Percentiles rank a stretch among this genome's conserved stretches.
Conservation (phyloP, 805 yeast species). For the Pichia rugopelliculosa region DNA sequence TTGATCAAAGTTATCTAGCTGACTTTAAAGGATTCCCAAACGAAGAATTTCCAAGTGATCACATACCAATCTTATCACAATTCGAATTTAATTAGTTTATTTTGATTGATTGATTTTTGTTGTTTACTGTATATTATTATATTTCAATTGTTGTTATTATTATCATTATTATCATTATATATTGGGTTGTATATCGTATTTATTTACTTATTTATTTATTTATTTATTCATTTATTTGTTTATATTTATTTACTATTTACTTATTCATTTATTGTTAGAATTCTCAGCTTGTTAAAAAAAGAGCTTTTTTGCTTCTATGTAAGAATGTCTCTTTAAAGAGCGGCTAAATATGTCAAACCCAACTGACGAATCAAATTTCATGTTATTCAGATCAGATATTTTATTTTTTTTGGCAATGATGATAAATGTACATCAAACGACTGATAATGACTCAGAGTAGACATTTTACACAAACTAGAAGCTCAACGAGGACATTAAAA, state of each 20-base stretch:
- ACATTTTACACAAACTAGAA: constrained; percentile 6
- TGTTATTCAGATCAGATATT: neutral
- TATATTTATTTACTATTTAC: too few species aligned
- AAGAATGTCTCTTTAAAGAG: too few species aligned
- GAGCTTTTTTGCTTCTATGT: too few species aligned
- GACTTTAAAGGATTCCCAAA: constrained; percentile 43
- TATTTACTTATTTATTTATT: too few species aligned
- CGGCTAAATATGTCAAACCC: neutral
- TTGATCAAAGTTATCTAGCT: constrained; percentile 29
- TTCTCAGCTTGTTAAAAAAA: too few species aligned
- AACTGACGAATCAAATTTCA: neutral
- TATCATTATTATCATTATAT: neutral
- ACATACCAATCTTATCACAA: constrained; percentile 25
- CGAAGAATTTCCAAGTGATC: constrained; percentile 50
- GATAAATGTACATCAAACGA: neutral
- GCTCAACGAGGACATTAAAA: neutral
- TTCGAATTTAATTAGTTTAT: constrained; percentile 14
- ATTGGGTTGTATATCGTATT: neutral
- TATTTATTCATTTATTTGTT: too few species aligned
- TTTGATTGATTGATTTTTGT: neutral
- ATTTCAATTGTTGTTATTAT: neutral
- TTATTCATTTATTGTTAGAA: too few species aligned
- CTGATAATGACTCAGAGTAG: constrained; percentile 11
- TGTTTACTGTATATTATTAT: neutral
- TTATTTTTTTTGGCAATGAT: neutral